phyloP scores from a whole-genome alignment of 192 early-diverging fungal species.

The Chytriomyces sp. region DNA sequence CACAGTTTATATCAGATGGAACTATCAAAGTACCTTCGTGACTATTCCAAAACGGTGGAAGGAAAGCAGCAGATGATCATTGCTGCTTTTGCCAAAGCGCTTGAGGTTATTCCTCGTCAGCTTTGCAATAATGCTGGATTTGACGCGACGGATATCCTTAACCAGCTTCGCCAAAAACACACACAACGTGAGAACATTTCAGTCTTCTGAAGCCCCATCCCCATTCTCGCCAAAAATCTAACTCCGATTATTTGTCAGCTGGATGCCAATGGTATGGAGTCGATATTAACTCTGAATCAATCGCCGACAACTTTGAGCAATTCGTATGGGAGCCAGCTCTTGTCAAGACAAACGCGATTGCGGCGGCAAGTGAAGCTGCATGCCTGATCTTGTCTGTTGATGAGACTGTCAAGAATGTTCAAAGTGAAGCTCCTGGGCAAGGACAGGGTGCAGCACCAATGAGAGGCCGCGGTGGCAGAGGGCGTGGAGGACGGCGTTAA shows the following conservation, averaged over 20 bases:
- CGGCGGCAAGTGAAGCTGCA: constrained; percentile 93
- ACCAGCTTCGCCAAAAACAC: constrained; percentile 95
- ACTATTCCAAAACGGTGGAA: constrained; percentile 90
- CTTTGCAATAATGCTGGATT: constrained; percentile 98
- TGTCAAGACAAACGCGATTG: constrained; percentile 96
- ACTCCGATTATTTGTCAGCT: neutral
- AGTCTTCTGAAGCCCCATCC: too few relatives aligned
- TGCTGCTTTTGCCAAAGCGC: constrained; percentile 90
- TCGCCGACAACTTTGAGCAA: constrained; percentile 86
- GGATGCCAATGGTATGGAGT: constrained; percentile 89
- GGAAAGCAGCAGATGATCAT: constrained; percentile 99
- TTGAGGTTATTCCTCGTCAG: constrained; percentile 97
- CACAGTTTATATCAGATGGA: constrained; percentile 75
- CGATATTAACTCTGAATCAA: constrained; percentile 85
- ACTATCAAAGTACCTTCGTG: constrained; percentile 90
- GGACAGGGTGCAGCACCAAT: constrained; percentile 18
- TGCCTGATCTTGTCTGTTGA: constrained; percentile 95
- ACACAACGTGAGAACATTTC: constrained; percentile 57
- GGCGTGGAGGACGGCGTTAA: constrained; percentile 37
- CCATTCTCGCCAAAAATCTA: neutral
- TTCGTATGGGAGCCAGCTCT: constrained; percentile 99
- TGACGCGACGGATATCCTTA: constrained; percentile 96
- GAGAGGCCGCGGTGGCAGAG: constrained; percentile 46
- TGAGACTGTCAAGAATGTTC: constrained; percentile 94
- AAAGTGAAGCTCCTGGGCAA: constrained; percentile 72